Evolutionary conservation across 176 grass and related monocot species (phyloP).

Genomic region (Zea luxurians): DNA sequence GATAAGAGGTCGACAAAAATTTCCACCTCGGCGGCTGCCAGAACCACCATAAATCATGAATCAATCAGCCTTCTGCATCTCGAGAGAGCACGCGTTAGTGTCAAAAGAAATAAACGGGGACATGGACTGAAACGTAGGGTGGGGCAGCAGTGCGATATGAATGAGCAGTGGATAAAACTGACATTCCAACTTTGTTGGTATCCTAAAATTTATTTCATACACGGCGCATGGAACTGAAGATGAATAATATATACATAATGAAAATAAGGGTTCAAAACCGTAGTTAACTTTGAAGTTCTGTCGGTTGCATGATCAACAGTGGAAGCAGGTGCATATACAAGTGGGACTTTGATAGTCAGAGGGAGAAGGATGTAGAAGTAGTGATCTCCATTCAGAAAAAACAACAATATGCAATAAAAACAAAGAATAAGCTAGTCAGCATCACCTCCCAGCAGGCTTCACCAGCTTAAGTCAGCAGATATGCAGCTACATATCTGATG

Average conservation of each 20-base stretch:
- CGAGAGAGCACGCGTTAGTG: slow-evolving; percentile 4
- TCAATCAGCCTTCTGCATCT: slow-evolving; percentile 6
- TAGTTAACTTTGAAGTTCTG: neutral
- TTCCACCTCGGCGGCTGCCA: neutral
- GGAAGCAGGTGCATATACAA: neutral
- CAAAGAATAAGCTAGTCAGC: neutral
- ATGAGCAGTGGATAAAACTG: neutral
- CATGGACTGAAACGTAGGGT: neutral
- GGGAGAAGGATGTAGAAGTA: neutral
- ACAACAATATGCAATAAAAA: slow-evolving; percentile 11
- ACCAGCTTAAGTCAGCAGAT: slow-evolving; percentile 12
- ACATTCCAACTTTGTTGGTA: neutral
- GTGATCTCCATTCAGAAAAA: too few relatives aligned
- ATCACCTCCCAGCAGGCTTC: slow-evolving; percentile 46
- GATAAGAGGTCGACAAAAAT: slow-evolving; percentile 28
- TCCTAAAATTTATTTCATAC: neutral
- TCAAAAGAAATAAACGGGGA: neutral
- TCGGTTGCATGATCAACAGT: neutral
- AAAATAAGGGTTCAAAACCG: neutral
- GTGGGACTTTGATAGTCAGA: too few relatives aligned
- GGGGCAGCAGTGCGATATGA: neutral
- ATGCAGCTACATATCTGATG: slow-evolving; percentile 3
- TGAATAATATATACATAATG: neutral
- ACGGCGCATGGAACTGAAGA: neutral
- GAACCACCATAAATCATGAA: slow-evolving; percentile 23